Conservation (phyloP, 2,329 filamentous ascomycete genomes). For the Byssothecium circinans region DNA sequence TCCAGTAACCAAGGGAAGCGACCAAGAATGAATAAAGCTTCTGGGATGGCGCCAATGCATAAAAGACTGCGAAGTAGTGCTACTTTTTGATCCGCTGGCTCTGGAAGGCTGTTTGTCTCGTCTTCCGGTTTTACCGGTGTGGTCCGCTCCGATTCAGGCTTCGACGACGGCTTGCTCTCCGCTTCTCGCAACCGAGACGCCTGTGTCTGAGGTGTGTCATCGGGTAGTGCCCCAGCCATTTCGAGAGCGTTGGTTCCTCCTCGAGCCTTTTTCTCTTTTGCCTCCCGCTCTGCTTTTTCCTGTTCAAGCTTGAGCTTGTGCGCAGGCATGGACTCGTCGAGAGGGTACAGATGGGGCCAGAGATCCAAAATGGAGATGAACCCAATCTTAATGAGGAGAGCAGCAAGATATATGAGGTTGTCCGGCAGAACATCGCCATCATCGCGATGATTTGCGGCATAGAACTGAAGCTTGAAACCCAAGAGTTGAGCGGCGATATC, state of each 20-base stretch:
- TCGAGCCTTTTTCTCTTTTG: conserved; percentile 68
- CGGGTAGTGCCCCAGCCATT: conserved; percentile 81
- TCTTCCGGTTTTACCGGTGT: conserved; percentile 47
- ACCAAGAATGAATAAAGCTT: conserved; percentile 88
- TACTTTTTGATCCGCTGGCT: conserved; percentile 86
- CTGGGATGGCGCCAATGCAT: conserved; percentile 87
- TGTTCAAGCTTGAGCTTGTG: conserved; percentile 71
- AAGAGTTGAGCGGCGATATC: conserved; percentile 90
- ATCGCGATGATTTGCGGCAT: conserved; percentile 77
- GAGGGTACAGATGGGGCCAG: conserved; percentile 87
- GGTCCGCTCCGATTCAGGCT: conserved; percentile 49
- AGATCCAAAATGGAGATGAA: conserved; percentile 92
- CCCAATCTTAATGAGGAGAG: conserved; percentile 92
- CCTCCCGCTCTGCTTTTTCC: conserved; percentile 68
- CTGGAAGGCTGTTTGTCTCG: conserved; percentile 58
- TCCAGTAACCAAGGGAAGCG: conserved; percentile 92
- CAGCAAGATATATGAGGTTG: conserved; percentile 89
- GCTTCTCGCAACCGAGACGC: conserved; percentile 54
- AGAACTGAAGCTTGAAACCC: conserved; percentile 96
- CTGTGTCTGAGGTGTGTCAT: conserved; percentile 67
- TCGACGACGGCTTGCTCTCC: conserved; percentile 50
- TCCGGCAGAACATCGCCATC: conserved; percentile 78
- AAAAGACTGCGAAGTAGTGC: conserved; percentile 81
- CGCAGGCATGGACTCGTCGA: conserved; percentile 78
- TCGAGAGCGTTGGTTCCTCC: conserved; percentile 81